Base-by-base conservation (phyloP, 2,329 filamentous ascomycete genomes). In the Aureobasidium uvarum region DNA sequence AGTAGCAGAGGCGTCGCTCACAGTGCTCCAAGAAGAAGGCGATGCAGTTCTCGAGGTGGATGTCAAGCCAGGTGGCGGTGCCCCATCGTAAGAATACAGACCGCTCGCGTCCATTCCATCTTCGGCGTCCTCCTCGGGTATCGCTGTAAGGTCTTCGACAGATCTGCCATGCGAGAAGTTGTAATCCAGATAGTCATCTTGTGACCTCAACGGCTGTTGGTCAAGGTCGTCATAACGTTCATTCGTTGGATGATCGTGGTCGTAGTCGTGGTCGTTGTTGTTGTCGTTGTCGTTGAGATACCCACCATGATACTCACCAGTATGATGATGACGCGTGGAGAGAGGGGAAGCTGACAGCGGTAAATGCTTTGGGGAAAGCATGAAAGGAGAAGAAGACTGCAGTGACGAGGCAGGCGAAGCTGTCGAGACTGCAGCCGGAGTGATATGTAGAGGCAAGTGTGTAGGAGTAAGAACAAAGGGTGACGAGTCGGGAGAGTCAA, bases 261-360 rank as follows among this genome's bases (percentile, higher is more conserved):
- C 52, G 63, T 66, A 62, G 48, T 67, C 52, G 36, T 67, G 50
- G 25, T 38, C 65, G 5, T 31, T 31, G 28, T 56, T 60, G 62
- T 66, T 62, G 51, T 67, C 52, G 36, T 67, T 46, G 25, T 38
- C 65, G 48, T 39, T 62, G 45, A 10, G n/a, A 58, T 58, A 58
- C 66, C 62, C 51, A 60, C 62, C 59, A 23, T 33, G 69, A 81
- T 81, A 83, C 81, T 79, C 80, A 83, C 81, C 81, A 72, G 67
- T 39, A 70, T 66, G 74, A 63, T 54, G 60, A 63, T 63, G 60
- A 63, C 31, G 46, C 20, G 23, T 38, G 60, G 36, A 54, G 14
- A 52, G 48, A 63, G 48, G 60, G 60, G 38, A 63, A 7, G 38
- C 60, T 18, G 59, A 52, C 68, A 75, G 70, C 66, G 77, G 75